Conservation (phyloP, 2,329 filamentous ascomycete species). For the Colletotrichum euphorbiae region DNA sequence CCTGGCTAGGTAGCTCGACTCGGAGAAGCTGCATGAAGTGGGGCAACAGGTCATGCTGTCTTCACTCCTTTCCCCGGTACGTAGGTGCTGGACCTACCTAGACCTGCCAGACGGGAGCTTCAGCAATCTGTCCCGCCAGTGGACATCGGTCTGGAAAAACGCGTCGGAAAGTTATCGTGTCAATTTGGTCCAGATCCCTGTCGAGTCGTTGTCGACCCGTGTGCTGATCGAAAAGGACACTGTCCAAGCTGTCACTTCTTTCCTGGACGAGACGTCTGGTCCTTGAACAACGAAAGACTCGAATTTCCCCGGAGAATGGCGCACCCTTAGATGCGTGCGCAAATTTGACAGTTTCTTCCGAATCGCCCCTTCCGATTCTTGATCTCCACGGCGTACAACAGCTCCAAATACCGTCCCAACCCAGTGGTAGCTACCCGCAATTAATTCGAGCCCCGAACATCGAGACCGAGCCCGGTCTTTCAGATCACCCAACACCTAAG, state of each 20-base stretch:
- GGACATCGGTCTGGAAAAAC: slow-evolving; percentile 38
- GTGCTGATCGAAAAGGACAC: slow-evolving; percentile 34
- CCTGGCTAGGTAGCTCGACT: not conserved
- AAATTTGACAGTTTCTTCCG: not conserved
- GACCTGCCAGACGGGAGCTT: not conserved
- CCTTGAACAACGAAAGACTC: slow-evolving; percentile 9
- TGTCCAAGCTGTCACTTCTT: slow-evolving; percentile 27
- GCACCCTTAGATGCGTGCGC: slow-evolving; percentile 35
- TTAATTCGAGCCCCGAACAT: slow-evolving; percentile 13
- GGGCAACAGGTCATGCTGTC: too few species aligned
- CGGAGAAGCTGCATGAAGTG: not conserved
- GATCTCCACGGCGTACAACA: slow-evolving; percentile 22
- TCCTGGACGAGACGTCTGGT: slow-evolving; percentile 20
- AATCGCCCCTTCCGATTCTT: not conserved
- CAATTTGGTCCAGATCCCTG: slow-evolving; percentile 39
- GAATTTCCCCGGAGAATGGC: slow-evolving; percentile 25
- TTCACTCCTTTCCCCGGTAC: too few species aligned
- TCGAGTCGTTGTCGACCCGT: slow-evolving; percentile 29
- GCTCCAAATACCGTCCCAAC: slow-evolving; percentile 13
- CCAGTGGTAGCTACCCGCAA: slow-evolving; percentile 26
- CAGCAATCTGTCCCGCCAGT: not conserved
- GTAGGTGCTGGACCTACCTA: not conserved
- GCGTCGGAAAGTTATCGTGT: slow-evolving; percentile 42
- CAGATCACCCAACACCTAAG: slow-evolving; percentile 11
- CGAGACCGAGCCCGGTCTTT: not conserved